Evolutionary conservation across 1,284 basidiomycete species (phyloP), one percentile per base, ranked within the genome.

Genomic region (Pterulicium gracile): DNA sequence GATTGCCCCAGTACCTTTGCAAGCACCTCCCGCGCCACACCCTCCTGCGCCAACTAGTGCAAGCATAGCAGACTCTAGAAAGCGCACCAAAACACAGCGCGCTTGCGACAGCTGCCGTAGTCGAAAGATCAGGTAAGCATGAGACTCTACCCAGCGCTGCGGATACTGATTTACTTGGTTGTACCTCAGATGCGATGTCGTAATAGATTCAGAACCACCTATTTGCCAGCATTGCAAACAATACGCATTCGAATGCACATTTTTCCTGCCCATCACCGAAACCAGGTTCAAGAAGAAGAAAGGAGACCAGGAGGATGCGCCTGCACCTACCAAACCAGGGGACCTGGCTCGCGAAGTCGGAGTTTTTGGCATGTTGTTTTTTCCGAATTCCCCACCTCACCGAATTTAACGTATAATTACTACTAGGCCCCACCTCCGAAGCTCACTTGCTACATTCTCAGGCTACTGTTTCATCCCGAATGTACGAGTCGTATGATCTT

Each of bases 271-370:
- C 44, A 98, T 98, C 57, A 92, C 94, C 15, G 95, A 98, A 63
- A 98, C 94, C 0, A 81, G 94, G 12, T 98, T 97, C 75, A 97
- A 97, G 71, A 95, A 95, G 70, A 90, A 92, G 67, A 84, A 86
- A 55, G 52, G 77, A 40, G 82, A 83, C 52, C 83, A 84, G 54
- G 84, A 88, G 52, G 65, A 68, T 0, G 66, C 66, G 0, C 64
- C 5, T 7, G 36, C 4, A 17, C 7, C 36, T 5, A 15, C 36
- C n/a, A 39, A 17, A 7, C 5, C 36, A 7, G 4, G n/a, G n/a
- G 36, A 65, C 17, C 49, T 58, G 19, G 64, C 62, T 52, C 64
- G 62, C 44, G 79, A 82, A 53, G 66, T 72, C 52, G 69, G 71
- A 50, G 72, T 82, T 44, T 77, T 73, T 55, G 82, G 81, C 81